Evolutionary conservation across 2,329 filamentous ascomycete genomes (phyloP).

Genomic region (Clonostachys rosea): DNA sequence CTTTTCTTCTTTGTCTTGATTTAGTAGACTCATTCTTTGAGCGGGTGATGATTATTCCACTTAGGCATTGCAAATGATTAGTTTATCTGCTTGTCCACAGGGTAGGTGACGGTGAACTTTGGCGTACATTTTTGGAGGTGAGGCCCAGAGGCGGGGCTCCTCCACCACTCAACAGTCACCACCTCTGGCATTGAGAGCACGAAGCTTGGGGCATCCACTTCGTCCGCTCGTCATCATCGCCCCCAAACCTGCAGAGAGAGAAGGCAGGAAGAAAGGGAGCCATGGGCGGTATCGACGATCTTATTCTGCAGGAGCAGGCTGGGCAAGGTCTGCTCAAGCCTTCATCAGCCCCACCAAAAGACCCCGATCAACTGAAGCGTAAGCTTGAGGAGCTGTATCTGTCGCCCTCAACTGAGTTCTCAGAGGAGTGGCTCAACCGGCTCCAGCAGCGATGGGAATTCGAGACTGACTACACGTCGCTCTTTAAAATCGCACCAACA

Average conservation of each 20-base stretch:
- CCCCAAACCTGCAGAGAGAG: slow-evolving; percentile 1
- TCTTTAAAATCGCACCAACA: slow-evolving; percentile 84
- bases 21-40: too few species aligned
- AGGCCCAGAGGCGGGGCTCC: too few species aligned
- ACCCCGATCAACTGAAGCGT: slow-evolving; percentile 60
- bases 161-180: too few species aligned
- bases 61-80: too few species aligned
- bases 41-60: too few species aligned
- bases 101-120: too few species aligned
- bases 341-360: slow-evolving; percentile 19
- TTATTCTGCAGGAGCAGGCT: slow-evolving; percentile 20
- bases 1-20: too few species aligned
- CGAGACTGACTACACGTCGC: slow-evolving; percentile 72
- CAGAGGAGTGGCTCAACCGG: slow-evolving; percentile 78
- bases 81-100: too few species aligned
- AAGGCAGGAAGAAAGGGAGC: background rate
- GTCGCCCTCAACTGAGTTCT: slow-evolving; percentile 75
- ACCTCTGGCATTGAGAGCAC: too few species aligned
- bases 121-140: too few species aligned
- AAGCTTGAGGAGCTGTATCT: slow-evolving; percentile 75
- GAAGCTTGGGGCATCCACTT: too few species aligned
- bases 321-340: slow-evolving; percentile 5
- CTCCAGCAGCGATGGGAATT: slow-evolving; percentile 88
- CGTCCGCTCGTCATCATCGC: background rate
- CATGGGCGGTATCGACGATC: slow-evolving; percentile 27